Conservation (phyloP, 768 basidiomycete species). For the Psilocybe cyanescens region DNA sequence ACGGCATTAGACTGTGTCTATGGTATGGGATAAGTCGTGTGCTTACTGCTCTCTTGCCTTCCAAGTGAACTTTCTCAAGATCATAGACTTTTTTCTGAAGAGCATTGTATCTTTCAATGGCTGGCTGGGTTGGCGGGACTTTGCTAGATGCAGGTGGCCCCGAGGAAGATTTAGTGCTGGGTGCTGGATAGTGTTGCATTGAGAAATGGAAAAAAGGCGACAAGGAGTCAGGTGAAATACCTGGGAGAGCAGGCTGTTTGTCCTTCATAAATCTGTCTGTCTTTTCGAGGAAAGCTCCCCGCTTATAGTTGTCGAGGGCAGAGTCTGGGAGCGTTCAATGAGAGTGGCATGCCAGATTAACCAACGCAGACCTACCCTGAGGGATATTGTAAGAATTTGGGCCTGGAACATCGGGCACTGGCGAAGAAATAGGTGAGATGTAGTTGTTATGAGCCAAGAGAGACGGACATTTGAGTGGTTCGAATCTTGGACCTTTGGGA, state of each 20-base stretch:
- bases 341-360: neutral
- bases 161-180: slow-evolving; percentile 23
- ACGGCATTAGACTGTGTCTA: neutral
- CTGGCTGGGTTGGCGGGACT: slow-evolving; percentile 22
- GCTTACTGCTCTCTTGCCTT: slow-evolving; percentile 68
- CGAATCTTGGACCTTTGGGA: slow-evolving; percentile 51
- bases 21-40: neutral
- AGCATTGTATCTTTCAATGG: slow-evolving; percentile 51
- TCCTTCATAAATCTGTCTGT: slow-evolving; percentile 53
- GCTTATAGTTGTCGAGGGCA: slow-evolving; percentile 54
- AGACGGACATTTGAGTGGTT: slow-evolving; percentile 38
- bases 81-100: slow-evolving; percentile 70
- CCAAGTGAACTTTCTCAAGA: slow-evolving; percentile 61
- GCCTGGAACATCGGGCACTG: slow-evolving; percentile 56
- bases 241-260: slow-evolving; percentile 42
- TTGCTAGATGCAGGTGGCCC: slow-evolving; percentile 21
- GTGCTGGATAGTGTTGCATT: slow-evolving; percentile 13
- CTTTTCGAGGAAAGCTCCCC: slow-evolving; percentile 62
- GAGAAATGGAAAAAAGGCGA: neutral
- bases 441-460: neutral
- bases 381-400: slow-evolving; percentile 50
- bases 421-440: neutral
- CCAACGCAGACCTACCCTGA: slow-evolving; percentile 33
- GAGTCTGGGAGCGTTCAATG: slow-evolving; percentile 34
- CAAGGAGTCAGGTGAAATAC: slow-evolving; percentile 27